Evolutionary conservation across 192 early-diverging fungal genomes (phyloP).

Genomic region (Coemansia sp.): DNA sequence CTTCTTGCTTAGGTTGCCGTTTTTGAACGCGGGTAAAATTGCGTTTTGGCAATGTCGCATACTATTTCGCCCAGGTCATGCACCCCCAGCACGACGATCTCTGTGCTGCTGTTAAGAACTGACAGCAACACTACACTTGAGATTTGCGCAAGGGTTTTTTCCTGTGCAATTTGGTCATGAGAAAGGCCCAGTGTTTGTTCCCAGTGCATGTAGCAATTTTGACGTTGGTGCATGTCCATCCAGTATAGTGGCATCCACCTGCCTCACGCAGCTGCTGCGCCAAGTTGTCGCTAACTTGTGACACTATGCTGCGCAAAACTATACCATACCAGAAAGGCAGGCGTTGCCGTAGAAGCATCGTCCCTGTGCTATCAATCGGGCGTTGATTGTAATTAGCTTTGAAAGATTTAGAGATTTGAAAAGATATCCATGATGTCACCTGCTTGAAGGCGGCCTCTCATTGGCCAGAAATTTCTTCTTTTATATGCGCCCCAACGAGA

Average conservation of each 20-base stretch:
- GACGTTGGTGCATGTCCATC: conserved; percentile 11
- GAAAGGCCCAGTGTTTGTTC: conserved; percentile 3
- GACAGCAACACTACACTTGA: conserved; percentile 9
- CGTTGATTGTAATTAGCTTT: no score
- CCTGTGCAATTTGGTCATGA: not conserved
- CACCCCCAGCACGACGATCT: conserved; percentile 9
- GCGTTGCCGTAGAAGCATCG: no score
- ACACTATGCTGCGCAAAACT: no score
- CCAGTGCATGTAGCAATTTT: conserved; percentile 2
- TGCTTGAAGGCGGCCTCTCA: not conserved
- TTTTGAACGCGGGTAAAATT: not conserved
- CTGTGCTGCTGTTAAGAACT: not conserved
- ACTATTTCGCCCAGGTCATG: conserved; percentile 4
- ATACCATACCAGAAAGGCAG: no score
- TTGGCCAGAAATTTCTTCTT: conserved; percentile 6
- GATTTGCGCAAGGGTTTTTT: conserved; percentile 14
- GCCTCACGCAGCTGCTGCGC: not conserved
- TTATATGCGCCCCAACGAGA: not conserved
- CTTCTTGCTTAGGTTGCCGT: not conserved
- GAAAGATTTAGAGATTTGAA: no score
- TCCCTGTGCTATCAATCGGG: no score
- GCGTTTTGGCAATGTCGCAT: not conserved
- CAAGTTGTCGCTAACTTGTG: no score
- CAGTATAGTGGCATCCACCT: conserved; percentile 11
- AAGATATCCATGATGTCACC: not conserved